Base-by-base conservation (phyloP, 257 asterid species). In the Nyctanthes arbortristis region DNA sequence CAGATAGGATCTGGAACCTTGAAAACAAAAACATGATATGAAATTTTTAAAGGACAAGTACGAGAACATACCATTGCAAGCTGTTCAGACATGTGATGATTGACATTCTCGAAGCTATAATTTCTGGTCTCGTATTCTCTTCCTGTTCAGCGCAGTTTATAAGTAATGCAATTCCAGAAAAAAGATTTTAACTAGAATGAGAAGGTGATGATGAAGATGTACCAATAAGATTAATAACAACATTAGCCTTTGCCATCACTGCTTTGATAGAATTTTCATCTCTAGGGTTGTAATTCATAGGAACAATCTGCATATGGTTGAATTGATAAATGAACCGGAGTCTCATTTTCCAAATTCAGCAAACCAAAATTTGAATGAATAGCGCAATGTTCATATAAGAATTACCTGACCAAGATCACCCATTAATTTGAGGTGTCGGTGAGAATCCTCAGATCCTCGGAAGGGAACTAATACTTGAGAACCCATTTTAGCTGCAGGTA, bases 211-310 rank as follows among this genome's bases (percentile, higher is more conserved):
- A 18, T 24, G 74, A 74, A 49, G 35, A 57, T 65, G 6, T 83
- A 93, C 98, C 97, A n/a, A 94, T 88, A 76, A 94, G 99, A 79
- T 94, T 91, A 72, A 94, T 94, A 61, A 94, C 97, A 81, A 94
- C 97, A 75, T 94, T 94, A 66, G 96, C 98, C 85, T 94, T 94
- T 59, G 97, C 99, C 99, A 94, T 89, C 72, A 85, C 96, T 20
- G 97, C 99, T 85, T 91, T 94, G 73, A 94, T 77, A 20, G 99
- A 91, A 75, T 77, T 69, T 62, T 88, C 97, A 77, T 94, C 97
- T 75, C 99, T 87, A 62, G 97, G 99, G 75, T 89, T 71, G 77
- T 86, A 94, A 73, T 87, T 80, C 99, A 94, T 91, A 49, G 99
- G 99, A 82, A 94, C 97, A 76, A 94, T 88, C 99, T 94, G 89